A percentile compares a stretch with the other conserved stretches of the same genome.
phyloP scores from a whole-genome alignment of 306 rosid species.

The Ammopiptanthus mongolicus region DNA sequence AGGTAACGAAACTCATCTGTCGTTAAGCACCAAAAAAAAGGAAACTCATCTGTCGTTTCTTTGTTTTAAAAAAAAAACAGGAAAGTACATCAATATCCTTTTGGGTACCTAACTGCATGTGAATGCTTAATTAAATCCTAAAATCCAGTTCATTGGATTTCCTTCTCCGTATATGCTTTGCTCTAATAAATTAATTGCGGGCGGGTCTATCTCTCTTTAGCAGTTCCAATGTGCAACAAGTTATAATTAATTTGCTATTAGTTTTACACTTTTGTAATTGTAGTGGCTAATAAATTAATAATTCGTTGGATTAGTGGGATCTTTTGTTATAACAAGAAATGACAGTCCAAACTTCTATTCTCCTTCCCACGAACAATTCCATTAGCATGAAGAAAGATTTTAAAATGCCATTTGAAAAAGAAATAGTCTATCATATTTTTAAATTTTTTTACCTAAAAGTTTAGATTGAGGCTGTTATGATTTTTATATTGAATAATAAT shows the following conservation, averaged over 20 bases:
- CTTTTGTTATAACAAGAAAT: neutral
- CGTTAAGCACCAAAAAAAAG: no score
- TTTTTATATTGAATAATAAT: no score
- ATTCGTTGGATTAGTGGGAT: neutral
- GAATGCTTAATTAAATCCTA: neutral
- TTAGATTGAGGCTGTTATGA: no score
- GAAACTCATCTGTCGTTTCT: slow-evolving; percentile 12
- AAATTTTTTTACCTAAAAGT: no score
- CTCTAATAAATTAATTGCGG: neutral
- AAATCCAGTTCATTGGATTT: neutral
- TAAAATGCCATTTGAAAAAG: neutral
- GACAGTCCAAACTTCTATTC: neutral
- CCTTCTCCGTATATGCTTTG: neutral
- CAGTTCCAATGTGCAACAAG: neutral
- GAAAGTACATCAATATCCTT: neutral
- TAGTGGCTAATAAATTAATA: neutral
- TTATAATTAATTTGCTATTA: neutral
- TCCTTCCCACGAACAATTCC: neutral
- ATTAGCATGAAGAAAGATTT: neutral
- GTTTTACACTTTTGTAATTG: neutral
- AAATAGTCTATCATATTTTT: neutral
- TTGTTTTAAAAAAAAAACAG: neutral
- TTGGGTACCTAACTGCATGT: neutral
- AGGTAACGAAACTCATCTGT: slow-evolving; percentile 20
- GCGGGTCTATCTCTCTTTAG: neutral